Percentiles rank a stretch among this genome's conserved stretches.
These are phyloP conservation scores for Ophiocordyceps camponoti-rufipedis DNA, from an alignment of 2,329 filamentous ascomycete species.

Conservation along the genomic window DNA sequence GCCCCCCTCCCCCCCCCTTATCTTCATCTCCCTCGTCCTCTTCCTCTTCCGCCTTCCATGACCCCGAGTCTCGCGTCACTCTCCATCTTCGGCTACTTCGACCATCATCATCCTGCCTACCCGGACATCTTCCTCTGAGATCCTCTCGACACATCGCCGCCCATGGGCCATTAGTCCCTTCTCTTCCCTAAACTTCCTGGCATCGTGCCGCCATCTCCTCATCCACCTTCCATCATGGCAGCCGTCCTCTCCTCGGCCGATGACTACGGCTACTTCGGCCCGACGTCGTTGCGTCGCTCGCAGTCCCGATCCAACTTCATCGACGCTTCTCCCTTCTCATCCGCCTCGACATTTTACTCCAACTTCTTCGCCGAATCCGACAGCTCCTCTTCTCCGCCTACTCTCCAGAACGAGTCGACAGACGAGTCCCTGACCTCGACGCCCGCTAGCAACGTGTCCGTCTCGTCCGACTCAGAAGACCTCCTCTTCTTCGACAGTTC, in stretches of 20 bases:
- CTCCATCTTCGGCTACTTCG: background rate
- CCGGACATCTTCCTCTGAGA: background rate
- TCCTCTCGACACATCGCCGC: background rate
- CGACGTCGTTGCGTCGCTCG: slow-evolving; percentile 30
- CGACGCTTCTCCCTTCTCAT: slow-evolving; percentile 20
- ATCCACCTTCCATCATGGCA: slow-evolving; percentile 22
- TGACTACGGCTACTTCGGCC: slow-evolving; percentile 36
- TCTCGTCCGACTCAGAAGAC: slow-evolving; percentile 38
- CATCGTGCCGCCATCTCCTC: background rate
- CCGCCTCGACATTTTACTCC: slow-evolving; percentile 15
- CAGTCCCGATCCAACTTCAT: slow-evolving; percentile 41
- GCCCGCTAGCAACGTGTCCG: slow-evolving; percentile 42
- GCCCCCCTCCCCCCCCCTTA: background rate
- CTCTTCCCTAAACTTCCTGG: background rate
- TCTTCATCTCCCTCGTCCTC: background rate
- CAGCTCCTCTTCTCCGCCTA: slow-evolving; percentile 34
- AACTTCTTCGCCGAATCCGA: slow-evolving; percentile 24
- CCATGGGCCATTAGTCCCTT: background rate
- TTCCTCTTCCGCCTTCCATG: background rate
- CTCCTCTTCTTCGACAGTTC: slow-evolving; percentile 25
- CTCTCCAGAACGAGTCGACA: slow-evolving; percentile 31
- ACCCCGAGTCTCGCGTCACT: background rate
- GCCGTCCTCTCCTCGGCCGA: slow-evolving; percentile 34
- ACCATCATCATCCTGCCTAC: background rate
- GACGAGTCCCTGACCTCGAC: slow-evolving; percentile 43